Conservation (phyloP, 1,284 basidiomycete genomes). For the Phaffia rhodozyma region DNA sequence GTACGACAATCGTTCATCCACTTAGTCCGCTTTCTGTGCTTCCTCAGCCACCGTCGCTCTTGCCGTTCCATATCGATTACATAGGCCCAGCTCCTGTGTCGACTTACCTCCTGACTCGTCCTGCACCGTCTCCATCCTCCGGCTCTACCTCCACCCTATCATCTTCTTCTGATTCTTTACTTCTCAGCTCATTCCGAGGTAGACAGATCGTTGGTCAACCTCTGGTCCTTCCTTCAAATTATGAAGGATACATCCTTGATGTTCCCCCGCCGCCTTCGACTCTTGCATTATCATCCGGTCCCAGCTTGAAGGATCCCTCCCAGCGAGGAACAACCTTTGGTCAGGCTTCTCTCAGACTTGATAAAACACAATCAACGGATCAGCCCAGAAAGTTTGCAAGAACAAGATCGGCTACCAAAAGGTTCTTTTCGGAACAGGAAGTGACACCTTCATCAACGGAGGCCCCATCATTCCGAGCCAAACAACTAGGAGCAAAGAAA, state of each 20-base stretch:
- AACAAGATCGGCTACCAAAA: too few relatives aligned
- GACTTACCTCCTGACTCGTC: conserved; percentile 47
- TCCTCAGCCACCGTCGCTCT: conserved; percentile 39
- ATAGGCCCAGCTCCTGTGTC: conserved; percentile 56
- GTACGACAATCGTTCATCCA: background rate
- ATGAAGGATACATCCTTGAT: conserved; percentile 46
- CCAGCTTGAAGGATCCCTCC: background rate
- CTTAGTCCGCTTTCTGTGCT: background rate
- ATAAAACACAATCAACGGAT: background rate
- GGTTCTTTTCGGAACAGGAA: too few relatives aligned
- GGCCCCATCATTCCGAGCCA: background rate
- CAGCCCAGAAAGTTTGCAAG: background rate
- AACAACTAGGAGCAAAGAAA: conserved; percentile 13
- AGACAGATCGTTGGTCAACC: conserved; percentile 53
- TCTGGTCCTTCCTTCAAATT: conserved; percentile 51
- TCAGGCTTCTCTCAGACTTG: background rate
- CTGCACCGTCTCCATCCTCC: conserved; percentile 28
- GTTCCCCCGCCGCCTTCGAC: background rate
- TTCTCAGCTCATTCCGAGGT: conserved; percentile 50
- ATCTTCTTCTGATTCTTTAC: background rate
- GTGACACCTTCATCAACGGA: too few relatives aligned
- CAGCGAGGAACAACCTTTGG: background rate
- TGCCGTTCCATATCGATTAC: conserved; percentile 66
- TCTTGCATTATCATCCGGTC: background rate
- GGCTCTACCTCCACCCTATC: background rate